Percentiles rank a stretch among this genome's conserved stretches.
phyloP scores from a whole-genome alignment of 2,329 filamentous ascomycete genomes.

The Aspergillus tubingensis region DNA sequence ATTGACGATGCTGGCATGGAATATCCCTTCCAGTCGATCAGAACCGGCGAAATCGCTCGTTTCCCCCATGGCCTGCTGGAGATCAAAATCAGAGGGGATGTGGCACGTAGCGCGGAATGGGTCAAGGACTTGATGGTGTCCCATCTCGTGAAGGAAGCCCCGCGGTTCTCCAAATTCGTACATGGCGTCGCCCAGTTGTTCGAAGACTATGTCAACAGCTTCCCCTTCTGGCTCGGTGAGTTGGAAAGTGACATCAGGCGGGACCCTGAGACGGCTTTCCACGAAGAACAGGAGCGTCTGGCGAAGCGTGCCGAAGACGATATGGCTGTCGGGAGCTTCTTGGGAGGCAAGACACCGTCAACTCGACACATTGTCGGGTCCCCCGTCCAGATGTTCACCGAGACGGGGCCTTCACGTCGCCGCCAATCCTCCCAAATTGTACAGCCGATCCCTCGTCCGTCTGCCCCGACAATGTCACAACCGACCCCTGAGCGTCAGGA shows the following conservation, averaged over 20 bases:
- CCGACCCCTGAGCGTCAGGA: slow-evolving; percentile 45
- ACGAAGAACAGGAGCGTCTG: slow-evolving; percentile 83
- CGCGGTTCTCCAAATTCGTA: slow-evolving; percentile 94
- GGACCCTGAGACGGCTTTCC: slow-evolving; percentile 86
- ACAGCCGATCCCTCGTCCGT: slow-evolving; percentile 23
- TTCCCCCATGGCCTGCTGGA: slow-evolving; percentile 92
- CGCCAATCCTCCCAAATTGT: slow-evolving; percentile 30
- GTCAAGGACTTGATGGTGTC: slow-evolving; percentile 88
- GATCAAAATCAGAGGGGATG: slow-evolving; percentile 71
- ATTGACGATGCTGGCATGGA: slow-evolving; percentile 81
- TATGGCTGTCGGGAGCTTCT: slow-evolving; percentile 82
- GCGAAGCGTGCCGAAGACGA: slow-evolving; percentile 83
- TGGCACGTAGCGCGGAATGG: slow-evolving; percentile 73
- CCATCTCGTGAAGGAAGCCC: slow-evolving; percentile 85
- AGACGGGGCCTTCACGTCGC: slow-evolving; percentile 24
- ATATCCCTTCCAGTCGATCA: slow-evolving; percentile 83
- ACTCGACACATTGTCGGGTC: slow-evolving; percentile 36
- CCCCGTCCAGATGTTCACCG: slow-evolving; percentile 31
- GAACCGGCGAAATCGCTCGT: slow-evolving; percentile 84
- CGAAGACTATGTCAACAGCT: slow-evolving; percentile 91
- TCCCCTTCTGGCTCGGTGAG: slow-evolving; percentile 94
- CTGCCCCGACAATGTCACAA: slow-evolving; percentile 37
- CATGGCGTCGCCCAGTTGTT: slow-evolving; percentile 91
- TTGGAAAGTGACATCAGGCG: slow-evolving; percentile 91
- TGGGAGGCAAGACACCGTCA: slow-evolving; percentile 57